A percentile compares a stretch with the other conserved stretches of the same genome.
Conservation (phyloP, 345 rosid genomes). For the Sapria himalayana region DNA sequence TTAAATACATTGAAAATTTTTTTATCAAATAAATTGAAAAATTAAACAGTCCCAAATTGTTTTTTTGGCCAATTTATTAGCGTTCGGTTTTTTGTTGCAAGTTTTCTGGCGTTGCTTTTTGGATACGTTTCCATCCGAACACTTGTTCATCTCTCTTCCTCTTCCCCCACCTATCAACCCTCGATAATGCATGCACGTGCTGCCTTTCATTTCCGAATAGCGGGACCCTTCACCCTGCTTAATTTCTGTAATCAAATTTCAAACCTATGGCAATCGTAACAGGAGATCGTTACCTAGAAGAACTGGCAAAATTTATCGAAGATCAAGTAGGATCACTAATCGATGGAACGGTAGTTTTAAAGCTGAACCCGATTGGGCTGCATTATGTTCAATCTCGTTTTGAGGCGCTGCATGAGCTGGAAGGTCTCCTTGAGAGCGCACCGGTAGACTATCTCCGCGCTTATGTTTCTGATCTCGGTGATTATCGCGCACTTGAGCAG, state of each 20-base stretch:
- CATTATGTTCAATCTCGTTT: constrained; percentile 87
- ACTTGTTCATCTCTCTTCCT: too few relatives aligned
- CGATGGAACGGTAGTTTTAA: constrained; percentile 47
- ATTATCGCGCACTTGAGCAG: constrained; percentile 90
- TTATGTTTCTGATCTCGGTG: constrained; percentile 87
- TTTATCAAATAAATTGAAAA: too few relatives aligned
- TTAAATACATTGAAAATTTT: too few relatives aligned
- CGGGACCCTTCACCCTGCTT: too few relatives aligned
- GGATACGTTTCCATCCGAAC: too few relatives aligned
- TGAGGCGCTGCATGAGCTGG: constrained; percentile 75
- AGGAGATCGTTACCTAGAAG: constrained; percentile 83
- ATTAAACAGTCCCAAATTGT: too few relatives aligned
- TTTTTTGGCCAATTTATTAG: too few relatives aligned
- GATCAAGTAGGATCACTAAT: constrained; percentile 45
- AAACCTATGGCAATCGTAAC: constrained; percentile 72
- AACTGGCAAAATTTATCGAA: constrained; percentile 64
- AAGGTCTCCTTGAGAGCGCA: constrained; percentile 62
- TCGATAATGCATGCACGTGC: too few relatives aligned
- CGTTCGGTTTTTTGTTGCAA: too few relatives aligned
- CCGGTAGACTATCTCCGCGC: constrained; percentile 97
- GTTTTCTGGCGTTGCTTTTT: too few relatives aligned
- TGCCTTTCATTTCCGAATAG: too few relatives aligned
- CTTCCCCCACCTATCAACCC: too few relatives aligned
- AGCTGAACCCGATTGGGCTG: constrained; percentile 86
- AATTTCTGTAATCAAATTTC: neutral